Conservation (phyloP, 257 asterid species). For the Galeopsis tetrahit region DNA sequence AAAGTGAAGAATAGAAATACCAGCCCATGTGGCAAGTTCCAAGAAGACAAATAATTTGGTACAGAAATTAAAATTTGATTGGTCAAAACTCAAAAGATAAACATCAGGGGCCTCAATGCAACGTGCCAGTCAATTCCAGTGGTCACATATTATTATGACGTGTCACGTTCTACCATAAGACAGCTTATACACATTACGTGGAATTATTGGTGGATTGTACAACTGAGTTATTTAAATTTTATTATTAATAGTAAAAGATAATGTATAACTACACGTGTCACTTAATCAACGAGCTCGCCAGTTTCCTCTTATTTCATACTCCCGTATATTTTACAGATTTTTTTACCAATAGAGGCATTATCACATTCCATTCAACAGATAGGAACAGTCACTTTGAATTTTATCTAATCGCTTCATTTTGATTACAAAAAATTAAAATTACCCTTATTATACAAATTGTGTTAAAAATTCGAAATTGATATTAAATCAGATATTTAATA, state of each 20-base stretch:
- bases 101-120: constrained; percentile 15
- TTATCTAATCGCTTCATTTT: no score
- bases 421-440: no score
- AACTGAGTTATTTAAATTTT: no score
- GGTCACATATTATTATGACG: neutral
- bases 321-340: neutral
- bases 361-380: no score
- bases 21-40: constrained; percentile 15
- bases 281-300: neutral
- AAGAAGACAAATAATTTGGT: constrained; percentile 1
- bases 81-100: neutral
- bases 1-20: neutral
- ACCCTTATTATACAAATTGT: no score
- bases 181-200: constrained; percentile 19
- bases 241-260: no score
- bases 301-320: neutral
- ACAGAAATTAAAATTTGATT: neutral
- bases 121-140: constrained; percentile 38
- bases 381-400: no score
- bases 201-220: constrained; percentile 17
- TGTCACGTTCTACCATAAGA: neutral
- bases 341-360: no score
- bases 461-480: no score
- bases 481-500: no score
- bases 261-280: neutral